These are phyloP conservation scores for Jimgerdemannia flammicorona DNA, from an alignment of 192 early-diverging fungal genomes.

Conservation along the genomic window DNA sequence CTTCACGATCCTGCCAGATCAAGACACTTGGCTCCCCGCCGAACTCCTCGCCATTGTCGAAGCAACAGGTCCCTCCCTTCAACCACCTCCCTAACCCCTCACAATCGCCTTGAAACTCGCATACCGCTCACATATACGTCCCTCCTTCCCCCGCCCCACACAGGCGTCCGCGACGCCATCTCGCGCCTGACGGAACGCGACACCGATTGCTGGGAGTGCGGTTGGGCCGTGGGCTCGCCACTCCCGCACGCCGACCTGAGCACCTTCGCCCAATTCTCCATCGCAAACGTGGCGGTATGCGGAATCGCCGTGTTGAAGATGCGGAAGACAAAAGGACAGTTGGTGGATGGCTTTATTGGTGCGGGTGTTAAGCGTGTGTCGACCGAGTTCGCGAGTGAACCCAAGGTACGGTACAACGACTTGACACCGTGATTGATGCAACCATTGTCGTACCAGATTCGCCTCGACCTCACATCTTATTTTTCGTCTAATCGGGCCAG, in stretches of 20 bases:
- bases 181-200: not conserved
- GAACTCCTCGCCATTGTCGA: not conserved
- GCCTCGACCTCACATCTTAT: not conserved
- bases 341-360: not conserved
- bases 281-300: not conserved
- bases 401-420: not conserved
- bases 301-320: not conserved
- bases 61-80: not conserved
- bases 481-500: not conserved
- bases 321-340: not conserved
- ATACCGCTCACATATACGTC: too few relatives aligned
- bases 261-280: not conserved
- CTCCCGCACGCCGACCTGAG: not conserved
- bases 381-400: not conserved
- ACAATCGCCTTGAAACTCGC: too few relatives aligned
- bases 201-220: not conserved
- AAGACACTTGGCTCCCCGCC: not conserved
- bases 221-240: not conserved
- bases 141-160: not conserved
- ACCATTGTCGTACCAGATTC: not conserved
- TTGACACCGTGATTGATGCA: not conserved
- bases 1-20: not conserved
- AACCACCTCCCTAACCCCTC: too few relatives aligned
- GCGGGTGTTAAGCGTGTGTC: not conserved
- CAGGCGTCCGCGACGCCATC: constrained; percentile 1